A percentile compares a stretch with the other conserved stretches of the same genome.
Conservation (phyloP, 495 filamentous ascomycete genomes). For the Neurospora pannonica region DNA sequence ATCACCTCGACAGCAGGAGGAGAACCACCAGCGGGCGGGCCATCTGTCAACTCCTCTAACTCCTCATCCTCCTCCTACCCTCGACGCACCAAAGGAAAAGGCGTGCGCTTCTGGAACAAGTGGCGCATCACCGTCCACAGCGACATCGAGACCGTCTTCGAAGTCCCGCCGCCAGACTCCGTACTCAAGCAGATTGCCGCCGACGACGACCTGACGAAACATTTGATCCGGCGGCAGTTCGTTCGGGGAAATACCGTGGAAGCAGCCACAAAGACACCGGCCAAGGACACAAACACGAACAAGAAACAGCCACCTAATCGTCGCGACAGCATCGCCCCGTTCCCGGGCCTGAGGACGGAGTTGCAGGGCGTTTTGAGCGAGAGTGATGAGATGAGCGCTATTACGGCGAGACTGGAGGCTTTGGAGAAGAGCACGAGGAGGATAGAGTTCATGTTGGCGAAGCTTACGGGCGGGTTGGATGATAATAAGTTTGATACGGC, state of each 20-base stretch:
- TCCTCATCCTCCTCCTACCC: conserved; percentile 1
- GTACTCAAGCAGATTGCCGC: conserved; percentile 46
- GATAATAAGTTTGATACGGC: neutral
- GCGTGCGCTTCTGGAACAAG: conserved; percentile 30
- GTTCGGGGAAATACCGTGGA: conserved; percentile 22
- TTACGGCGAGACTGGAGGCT: conserved; percentile 25
- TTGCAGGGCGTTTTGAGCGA: conserved; percentile 29
- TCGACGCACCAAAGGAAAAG: neutral
- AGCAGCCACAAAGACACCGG: neutral
- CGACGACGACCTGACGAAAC: conserved; percentile 41
- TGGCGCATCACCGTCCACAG: conserved; percentile 49
- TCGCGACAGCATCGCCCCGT: conserved; percentile 39
- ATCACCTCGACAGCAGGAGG: neutral
- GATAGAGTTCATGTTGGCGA: conserved; percentile 28
- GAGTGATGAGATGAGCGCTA: conserved; percentile 24
- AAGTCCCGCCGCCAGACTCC: conserved; percentile 52
- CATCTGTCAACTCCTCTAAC: conserved; percentile 13
- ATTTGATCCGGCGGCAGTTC: conserved; percentile 40
- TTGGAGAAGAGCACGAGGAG: conserved; percentile 29
- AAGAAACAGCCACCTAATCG: conserved; percentile 21
- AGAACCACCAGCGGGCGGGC: conserved; percentile 6
- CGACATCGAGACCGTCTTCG: conserved; percentile 60
- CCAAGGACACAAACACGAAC: neutral
- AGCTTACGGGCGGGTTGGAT: conserved; percentile 11
- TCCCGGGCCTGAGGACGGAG: conserved; percentile 27